phyloP scores from a whole-genome alignment of 331 rosid species.

The Quercus tomentella region DNA sequence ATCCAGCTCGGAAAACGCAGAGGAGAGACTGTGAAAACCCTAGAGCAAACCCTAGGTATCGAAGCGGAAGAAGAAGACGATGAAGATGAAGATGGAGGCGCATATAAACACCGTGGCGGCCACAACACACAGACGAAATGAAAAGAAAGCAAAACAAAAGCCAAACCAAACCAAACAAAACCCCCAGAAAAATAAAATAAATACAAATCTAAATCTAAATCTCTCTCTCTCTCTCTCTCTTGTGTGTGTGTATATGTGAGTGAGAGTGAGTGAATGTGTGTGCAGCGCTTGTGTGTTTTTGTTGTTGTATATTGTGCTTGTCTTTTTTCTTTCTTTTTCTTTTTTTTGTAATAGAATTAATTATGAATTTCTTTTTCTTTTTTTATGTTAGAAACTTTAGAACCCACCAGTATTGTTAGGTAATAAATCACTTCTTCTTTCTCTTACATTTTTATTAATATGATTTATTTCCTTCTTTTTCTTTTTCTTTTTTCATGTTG shows the following conservation, averaged over 20 bases:
- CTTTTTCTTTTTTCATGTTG: neutral
- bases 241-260: neutral
- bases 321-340: neutral
- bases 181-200: too few relatives aligned
- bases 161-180: too few relatives aligned
- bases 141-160: too few relatives aligned
- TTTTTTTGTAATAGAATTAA: neutral
- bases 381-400: neutral
- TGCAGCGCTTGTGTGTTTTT: neutral
- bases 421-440: neutral
- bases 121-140: slow-evolving; percentile 24
- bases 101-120: slow-evolving; percentile 64
- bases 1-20: slow-evolving; percentile 57
- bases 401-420: too few relatives aligned
- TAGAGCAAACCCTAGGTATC: slow-evolving; percentile 35
- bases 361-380: neutral
- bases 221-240: too few relatives aligned
- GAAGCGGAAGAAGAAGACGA: slow-evolving; percentile 28
- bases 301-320: neutral
- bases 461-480: neutral
- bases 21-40: slow-evolving; percentile 19
- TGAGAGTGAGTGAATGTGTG: neutral
- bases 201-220: too few relatives aligned
- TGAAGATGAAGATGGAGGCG: slow-evolving; percentile 23
- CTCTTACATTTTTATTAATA: neutral